A percentile compares a stretch with the other conserved stretches of the same genome.
Evolutionary conservation across 257 asterid genomes (phyloP).

Genomic region (Voacanga thouarsii): DNA sequence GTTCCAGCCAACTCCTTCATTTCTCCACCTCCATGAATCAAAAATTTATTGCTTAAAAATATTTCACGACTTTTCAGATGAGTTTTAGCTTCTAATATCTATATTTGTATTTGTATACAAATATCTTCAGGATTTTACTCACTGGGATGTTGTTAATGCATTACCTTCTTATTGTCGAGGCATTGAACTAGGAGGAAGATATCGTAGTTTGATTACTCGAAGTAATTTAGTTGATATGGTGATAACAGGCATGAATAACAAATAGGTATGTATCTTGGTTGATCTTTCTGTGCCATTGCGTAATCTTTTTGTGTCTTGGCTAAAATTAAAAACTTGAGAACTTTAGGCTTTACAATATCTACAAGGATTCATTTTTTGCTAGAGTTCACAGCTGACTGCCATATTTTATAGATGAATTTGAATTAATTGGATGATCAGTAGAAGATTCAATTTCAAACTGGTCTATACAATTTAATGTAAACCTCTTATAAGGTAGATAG

Average conservation of each 20-base stretch:
- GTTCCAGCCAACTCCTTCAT: not conserved
- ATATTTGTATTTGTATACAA: not conserved
- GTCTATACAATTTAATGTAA: not conserved
- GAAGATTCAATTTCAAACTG: not conserved
- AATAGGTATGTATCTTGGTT: too few species aligned
- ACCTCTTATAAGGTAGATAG: slow-evolving; percentile 24
- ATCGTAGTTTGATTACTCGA: slow-evolving; percentile 44
- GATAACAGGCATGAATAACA: slow-evolving; percentile 41
- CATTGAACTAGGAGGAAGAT: slow-evolving; percentile 42
- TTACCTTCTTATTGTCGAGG: slow-evolving; percentile 51
- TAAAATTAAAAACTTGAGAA: not conserved
- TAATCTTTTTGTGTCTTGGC: too few species aligned
- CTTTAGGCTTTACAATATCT: not conserved
- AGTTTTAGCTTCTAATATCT: not conserved
- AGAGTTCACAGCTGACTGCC: not conserved
- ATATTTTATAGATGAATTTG: not conserved
- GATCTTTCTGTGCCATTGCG: too few species aligned
- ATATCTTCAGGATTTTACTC: slow-evolving; percentile 34
- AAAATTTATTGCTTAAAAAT: not conserved
- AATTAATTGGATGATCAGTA: not conserved
- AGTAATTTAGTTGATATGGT: slow-evolving; percentile 42
- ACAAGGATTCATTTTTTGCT: not conserved
- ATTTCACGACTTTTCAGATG: not conserved
- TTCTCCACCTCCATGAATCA: not conserved
- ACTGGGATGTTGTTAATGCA: slow-evolving; percentile 42